Percentiles rank a stretch among this genome's conserved stretches.
Conservation (phyloP, 2,329 filamentous ascomycete species). For the Xylaria sp. region DNA sequence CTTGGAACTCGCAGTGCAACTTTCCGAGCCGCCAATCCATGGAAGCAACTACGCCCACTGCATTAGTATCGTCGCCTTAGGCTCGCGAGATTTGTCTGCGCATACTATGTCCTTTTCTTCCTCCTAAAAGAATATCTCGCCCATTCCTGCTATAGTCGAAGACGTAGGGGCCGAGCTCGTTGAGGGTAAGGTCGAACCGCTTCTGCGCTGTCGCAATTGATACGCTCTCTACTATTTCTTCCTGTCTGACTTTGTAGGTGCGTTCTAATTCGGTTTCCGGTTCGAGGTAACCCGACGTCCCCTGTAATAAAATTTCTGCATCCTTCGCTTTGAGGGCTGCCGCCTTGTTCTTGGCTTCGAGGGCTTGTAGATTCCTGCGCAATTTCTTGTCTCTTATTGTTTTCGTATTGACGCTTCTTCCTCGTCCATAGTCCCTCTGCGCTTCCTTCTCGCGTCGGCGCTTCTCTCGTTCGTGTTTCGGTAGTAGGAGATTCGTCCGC, state of each 20-base stretch:
- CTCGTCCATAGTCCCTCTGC: conserved; percentile 84
- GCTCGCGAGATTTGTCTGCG: background rate
- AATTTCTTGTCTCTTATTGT: conserved; percentile 90
- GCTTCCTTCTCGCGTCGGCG: conserved; percentile 69
- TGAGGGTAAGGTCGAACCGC: conserved; percentile 87
- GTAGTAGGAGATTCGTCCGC: conserved; percentile 63
- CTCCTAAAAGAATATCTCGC: conserved; percentile 83
- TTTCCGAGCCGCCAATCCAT: conserved; percentile 97
- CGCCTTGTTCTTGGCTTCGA: conserved; percentile 85
- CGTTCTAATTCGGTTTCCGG: conserved; percentile 87
- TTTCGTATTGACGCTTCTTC: conserved; percentile 77
- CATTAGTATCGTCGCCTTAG: conserved; percentile 24
- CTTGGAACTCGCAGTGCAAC: conserved; percentile 88
- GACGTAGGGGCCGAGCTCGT: conserved; percentile 85
- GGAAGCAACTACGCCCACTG: conserved; percentile 71
- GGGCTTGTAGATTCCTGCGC: conserved; percentile 77
- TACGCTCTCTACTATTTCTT: conserved; percentile 81
- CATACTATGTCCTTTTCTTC: conserved; percentile 82
- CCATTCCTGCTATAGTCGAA: conserved; percentile 93
- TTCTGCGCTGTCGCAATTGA: conserved; percentile 89
- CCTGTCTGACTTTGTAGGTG: conserved; percentile 92
- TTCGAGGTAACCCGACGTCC: conserved; percentile 86
- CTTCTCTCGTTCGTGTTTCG: conserved; percentile 63
- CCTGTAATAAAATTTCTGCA: conserved; percentile 93
- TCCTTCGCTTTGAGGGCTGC: conserved; percentile 89